Percentiles rank a stretch among this genome's conserved stretches.
Evolutionary conservation across 768 basidiomycete species (phyloP).

Genomic region (Nidularia sp.): DNA sequence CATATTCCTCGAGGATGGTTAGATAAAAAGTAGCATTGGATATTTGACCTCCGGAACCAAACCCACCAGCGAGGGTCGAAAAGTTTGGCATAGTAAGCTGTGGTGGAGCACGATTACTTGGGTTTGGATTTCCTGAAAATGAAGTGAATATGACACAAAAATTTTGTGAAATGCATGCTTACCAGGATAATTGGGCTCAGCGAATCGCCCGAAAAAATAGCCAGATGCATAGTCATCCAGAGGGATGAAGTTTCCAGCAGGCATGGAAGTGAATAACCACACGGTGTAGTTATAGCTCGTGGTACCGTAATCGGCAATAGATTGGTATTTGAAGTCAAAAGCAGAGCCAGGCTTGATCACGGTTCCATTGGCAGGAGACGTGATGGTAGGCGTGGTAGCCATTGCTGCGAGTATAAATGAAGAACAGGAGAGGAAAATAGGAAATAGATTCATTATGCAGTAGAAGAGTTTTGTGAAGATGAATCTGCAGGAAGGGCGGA

Average conservation of each 20-base stretch:
- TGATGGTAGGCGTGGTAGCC: background rate
- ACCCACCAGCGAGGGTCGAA: constrained; percentile 32
- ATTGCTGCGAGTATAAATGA: background rate
- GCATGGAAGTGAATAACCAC: constrained; percentile 29
- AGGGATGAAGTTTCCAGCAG: constrained; percentile 13
- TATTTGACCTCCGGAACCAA: constrained; percentile 21
- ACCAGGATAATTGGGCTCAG: constrained; percentile 40
- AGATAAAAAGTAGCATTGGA: constrained; percentile 28
- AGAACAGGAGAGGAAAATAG: background rate
- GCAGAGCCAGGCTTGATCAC: constrained; percentile 31
- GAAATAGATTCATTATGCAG: background rate
- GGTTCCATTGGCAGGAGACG: constrained; percentile 19
- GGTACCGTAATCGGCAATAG: constrained; percentile 34
- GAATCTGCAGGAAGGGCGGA: background rate
- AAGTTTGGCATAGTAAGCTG: constrained; percentile 44
- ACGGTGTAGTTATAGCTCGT: constrained; percentile 39
- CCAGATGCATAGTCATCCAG: constrained; percentile 28
- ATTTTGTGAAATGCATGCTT: constrained; percentile 1
- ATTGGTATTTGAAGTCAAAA: constrained; percentile 36
- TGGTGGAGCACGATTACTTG: constrained; percentile 30
- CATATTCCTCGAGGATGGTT: constrained; percentile 39
- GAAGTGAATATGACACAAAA: background rate
- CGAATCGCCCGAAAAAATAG: constrained; percentile 40
- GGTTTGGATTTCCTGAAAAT: constrained; percentile 32
- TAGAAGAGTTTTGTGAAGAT: background rate